phyloP scores from a whole-genome alignment of 768 basidiomycete species.

The Russula compacta region DNA sequence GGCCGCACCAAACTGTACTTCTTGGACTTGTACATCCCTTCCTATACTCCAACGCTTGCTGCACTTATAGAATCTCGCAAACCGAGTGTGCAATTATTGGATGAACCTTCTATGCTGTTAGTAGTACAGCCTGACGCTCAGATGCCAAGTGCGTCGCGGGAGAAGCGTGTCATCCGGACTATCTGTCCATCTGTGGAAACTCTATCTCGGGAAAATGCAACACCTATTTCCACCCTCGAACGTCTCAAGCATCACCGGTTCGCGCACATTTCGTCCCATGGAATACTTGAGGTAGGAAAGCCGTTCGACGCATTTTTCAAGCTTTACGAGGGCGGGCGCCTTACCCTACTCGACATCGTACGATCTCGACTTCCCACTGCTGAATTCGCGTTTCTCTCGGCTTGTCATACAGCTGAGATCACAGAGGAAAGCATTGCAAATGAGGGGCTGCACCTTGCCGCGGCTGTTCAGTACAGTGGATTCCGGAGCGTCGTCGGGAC shows the following conservation, averaged over 20 bases:
- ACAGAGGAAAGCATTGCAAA: no score
- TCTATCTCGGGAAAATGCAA: not conserved
- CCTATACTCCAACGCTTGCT: not conserved
- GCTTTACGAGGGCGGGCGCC: no score
- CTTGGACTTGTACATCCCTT: not conserved
- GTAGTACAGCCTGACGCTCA: not conserved
- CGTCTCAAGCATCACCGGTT: not conserved
- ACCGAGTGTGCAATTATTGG: conserved; percentile 23
- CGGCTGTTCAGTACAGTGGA: no score
- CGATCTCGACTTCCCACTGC: no score
- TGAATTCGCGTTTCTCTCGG: no score
- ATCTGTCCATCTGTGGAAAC: not conserved
- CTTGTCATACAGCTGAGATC: no score
- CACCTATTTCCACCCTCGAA: not conserved
- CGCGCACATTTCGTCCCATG: not conserved
- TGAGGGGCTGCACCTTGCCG: no score
- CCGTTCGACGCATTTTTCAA: not conserved
- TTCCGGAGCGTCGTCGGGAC: no score
- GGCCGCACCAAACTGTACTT: not conserved
- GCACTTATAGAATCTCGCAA: not conserved
- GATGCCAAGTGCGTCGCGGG: not conserved
- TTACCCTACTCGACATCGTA: no score
- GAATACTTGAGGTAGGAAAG: not conserved
- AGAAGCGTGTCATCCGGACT: not conserved
- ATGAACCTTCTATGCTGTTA: not conserved